Base-by-base conservation (phyloP, 2,329 filamentous ascomycete species). In the Monascus ruber region DNA sequence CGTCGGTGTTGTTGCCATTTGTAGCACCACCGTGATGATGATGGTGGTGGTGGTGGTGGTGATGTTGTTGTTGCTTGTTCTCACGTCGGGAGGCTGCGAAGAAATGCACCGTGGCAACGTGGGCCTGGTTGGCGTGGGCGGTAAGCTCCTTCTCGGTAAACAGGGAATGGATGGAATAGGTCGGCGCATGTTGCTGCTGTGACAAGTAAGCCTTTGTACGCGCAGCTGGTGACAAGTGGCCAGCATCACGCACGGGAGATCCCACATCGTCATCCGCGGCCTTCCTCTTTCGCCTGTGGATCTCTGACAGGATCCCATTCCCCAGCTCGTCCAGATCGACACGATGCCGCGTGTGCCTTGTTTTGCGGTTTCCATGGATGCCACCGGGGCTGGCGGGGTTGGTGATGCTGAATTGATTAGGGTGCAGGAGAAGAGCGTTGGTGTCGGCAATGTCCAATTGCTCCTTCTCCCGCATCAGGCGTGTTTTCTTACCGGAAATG, bases 111-210 rank as follows among this genome's bases (percentile, higher is more conserved):
- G 78, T 72, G 4, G 76, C 76, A 26, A 73, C 65, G 37, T 76
- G 73, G 3, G 77, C 77, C 34, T 72, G 69, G 48, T 78, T 77
- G 43, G 75, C 76, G 40, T 76, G 73, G 55, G 76, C 65, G 37
- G 71, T 71, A 38, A 81, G 69, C 56, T 81, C 77, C 61, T 80
- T 81, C 44, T 81, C 77, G 3, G 76, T 81, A 53, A 81, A 81
- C 10, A 81, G 65, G n/a, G 72, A 70, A 40, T 79, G 71, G 41
- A 81, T 70, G 5, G 74, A 77, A 58, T 78, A 79, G 4, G 71
- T 65, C 1, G 75, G 66, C 5, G 74, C 71, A 45, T 74, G 70
- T 48, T 74, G 73, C 46, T 81, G 75, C 34, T 71, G 64, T 36
- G 72, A 69, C 35, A 71, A 55, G 47, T 69, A 68, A 7, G 68